These are phyloP conservation scores for Candida montana DNA, from an alignment of 805 yeast species.

Conservation along the genomic window DNA sequence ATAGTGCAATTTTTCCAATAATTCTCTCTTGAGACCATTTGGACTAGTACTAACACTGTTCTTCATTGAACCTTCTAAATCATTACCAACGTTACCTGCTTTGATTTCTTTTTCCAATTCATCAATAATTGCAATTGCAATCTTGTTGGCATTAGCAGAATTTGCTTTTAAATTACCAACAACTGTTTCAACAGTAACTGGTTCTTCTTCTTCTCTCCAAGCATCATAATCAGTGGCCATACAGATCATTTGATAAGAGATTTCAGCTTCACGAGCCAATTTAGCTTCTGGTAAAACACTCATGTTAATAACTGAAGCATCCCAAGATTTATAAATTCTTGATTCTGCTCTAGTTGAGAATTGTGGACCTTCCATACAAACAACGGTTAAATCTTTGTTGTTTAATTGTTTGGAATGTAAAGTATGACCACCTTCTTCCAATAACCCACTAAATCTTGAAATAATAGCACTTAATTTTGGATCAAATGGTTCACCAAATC, in stretches of 20 bases:
- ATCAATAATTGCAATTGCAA: slow-evolving; percentile 67
- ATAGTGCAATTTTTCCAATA: slow-evolving; percentile 75
- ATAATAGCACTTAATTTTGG: slow-evolving; percentile 61
- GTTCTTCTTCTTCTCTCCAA: slow-evolving; percentile 93
- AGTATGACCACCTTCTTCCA: slow-evolving; percentile 42
- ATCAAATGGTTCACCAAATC: slow-evolving; percentile 96
- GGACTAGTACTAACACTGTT: slow-evolving; percentile 75
- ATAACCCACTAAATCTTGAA: slow-evolving; percentile 49
- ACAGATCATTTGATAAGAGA: slow-evolving; percentile 95
- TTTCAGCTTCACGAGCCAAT: slow-evolving; percentile 95
- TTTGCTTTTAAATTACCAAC: slow-evolving; percentile 87
- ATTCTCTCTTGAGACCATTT: slow-evolving; percentile 63
- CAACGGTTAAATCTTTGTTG: slow-evolving; percentile 70
- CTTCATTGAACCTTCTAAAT: slow-evolving; percentile 71
- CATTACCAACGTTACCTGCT: slow-evolving; percentile 60
- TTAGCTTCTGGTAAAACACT: slow-evolving; percentile 96
- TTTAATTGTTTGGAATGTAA: slow-evolving; percentile 66
- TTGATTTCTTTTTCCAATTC: slow-evolving; percentile 58
- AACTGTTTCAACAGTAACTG: slow-evolving; percentile 97
- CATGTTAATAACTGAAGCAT: slow-evolving; percentile 96
- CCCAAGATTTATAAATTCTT: slow-evolving; percentile 75
- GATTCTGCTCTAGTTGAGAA: slow-evolving; percentile 97
- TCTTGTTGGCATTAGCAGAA: slow-evolving; percentile 73
- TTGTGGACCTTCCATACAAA: slow-evolving; percentile 99
- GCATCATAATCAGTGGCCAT: slow-evolving; percentile 99